phyloP scores from a whole-genome alignment of 1,139 yeast genomes.

The Yamadazyma pseudoaaseri region DNA sequence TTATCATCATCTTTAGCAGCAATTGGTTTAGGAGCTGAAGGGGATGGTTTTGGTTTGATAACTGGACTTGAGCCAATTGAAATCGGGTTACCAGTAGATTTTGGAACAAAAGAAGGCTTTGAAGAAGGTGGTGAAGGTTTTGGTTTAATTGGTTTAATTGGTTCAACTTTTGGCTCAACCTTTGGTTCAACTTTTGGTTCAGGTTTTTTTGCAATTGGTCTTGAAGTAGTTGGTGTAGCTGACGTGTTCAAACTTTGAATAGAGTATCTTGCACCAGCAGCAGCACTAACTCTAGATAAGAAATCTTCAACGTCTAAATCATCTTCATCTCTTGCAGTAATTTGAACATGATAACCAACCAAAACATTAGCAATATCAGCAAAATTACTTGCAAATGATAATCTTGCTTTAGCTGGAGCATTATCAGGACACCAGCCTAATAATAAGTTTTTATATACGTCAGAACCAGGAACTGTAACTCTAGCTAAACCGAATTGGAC shows the following conservation, averaged over 20 bases:
- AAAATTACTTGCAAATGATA: slow-evolving; percentile 73
- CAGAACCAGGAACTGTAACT: slow-evolving; percentile 86
- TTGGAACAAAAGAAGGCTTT: slow-evolving; percentile 32
- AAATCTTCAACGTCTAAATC: slow-evolving; percentile 82
- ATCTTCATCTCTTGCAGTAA: slow-evolving; percentile 92
- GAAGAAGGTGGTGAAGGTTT: slow-evolving; percentile 11
- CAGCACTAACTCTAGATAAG: slow-evolving; percentile 74
- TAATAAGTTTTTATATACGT: slow-evolving; percentile 76
- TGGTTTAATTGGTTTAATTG: slow-evolving; percentile 17
- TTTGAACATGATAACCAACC: slow-evolving; percentile 89
- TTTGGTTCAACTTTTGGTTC: slow-evolving; percentile 18
- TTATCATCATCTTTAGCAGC: slow-evolving; percentile 21
- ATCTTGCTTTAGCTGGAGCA: slow-evolving; percentile 71
- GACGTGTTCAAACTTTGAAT: slow-evolving; percentile 38
- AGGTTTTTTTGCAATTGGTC: slow-evolving; percentile 22
- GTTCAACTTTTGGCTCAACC: slow-evolving; percentile 10
- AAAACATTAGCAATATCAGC: slow-evolving; percentile 69
- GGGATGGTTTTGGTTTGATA: slow-evolving; percentile 28
- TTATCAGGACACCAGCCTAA: slow-evolving; percentile 95
- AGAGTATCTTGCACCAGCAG: slow-evolving; percentile 95
- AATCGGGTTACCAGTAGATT: slow-evolving; percentile 43
- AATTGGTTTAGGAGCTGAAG: slow-evolving; percentile 38
- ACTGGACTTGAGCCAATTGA: slow-evolving; percentile 14
- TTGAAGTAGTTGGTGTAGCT: slow-evolving; percentile 18
- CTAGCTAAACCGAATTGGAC: slow-evolving; percentile 91